Evolutionary conservation across 257 asterid genomes (phyloP).

Genomic region (Osmanthus fragrans): DNA sequence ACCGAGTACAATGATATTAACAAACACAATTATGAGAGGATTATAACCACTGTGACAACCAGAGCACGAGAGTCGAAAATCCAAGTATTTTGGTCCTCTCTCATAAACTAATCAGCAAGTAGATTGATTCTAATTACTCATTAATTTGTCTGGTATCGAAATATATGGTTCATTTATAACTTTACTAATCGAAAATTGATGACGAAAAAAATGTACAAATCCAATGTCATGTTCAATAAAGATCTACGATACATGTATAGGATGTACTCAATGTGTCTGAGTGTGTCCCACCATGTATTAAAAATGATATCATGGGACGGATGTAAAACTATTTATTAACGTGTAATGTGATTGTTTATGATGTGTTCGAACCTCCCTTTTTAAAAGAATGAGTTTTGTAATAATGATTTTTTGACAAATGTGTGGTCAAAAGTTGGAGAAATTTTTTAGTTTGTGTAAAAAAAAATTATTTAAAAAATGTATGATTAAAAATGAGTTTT

Average conservation of each 20-base stretch:
- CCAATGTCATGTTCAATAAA: not conserved
- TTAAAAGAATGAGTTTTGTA: no score
- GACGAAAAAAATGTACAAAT: not conserved
- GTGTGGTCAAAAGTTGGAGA: no score
- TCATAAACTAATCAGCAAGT: not conserved
- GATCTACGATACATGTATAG: not conserved
- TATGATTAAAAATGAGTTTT: no score
- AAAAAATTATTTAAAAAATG: no score
- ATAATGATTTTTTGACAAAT: no score
- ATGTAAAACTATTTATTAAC: no score
- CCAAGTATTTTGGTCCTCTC: not conserved
- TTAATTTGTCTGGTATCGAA: constrained; percentile 11
- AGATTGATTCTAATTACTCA: not conserved
- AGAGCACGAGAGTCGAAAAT: not conserved
- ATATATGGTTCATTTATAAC: constrained; percentile 6
- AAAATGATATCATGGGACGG: not conserved
- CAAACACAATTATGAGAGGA: not conserved
- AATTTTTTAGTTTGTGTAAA: no score
- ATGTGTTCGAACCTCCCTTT: no score
- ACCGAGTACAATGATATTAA: no score
- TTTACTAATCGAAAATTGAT: not conserved
- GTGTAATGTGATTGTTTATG: no score
- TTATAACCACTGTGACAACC: no score
- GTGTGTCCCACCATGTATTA: not conserved
- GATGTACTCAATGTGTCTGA: no score